Percentiles rank a stretch among this genome's conserved stretches.
phyloP scores from a whole-genome alignment of 768 basidiomycete genomes.

The Amanita rubescens region DNA sequence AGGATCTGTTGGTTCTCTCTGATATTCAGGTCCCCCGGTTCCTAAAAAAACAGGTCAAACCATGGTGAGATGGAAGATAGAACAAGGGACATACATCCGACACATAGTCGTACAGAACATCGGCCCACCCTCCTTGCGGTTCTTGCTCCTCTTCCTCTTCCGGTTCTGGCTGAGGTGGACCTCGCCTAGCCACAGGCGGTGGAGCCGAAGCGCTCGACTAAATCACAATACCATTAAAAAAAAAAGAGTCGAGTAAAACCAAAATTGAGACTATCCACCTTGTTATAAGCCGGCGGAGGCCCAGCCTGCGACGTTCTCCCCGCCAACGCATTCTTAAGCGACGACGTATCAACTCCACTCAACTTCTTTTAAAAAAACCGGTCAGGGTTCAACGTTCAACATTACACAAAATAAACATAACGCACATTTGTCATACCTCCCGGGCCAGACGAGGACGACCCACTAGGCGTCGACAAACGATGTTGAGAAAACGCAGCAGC shows the following conservation, averaged over 20 bases:
- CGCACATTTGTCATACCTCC: neutral
- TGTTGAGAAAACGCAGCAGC: slow-evolving; percentile 10
- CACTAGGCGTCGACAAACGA: slow-evolving; percentile 14
- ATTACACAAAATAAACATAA: no score
- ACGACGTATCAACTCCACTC: slow-evolving; percentile 52
- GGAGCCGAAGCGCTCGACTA: slow-evolving; percentile 10
- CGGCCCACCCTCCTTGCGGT: slow-evolving; percentile 62
- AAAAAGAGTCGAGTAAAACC: neutral
- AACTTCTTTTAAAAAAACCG: slow-evolving; percentile 36
- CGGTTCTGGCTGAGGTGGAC: slow-evolving; percentile 22
- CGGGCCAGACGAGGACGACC: neutral
- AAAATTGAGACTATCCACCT: neutral
- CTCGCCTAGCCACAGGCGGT: slow-evolving; percentile 13
- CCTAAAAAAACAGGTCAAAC: slow-evolving; percentile 31
- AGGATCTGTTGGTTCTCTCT: slow-evolving; percentile 50
- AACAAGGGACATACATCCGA: slow-evolving; percentile 38
- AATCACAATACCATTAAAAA: slow-evolving; percentile 8
- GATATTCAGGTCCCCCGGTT: slow-evolving; percentile 59
- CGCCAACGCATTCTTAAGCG: slow-evolving; percentile 37
- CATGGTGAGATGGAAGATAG: neutral
- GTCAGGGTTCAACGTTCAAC: no score
- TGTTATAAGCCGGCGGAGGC: neutral
- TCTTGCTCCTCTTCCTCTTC: slow-evolving; percentile 30
- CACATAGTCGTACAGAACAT: slow-evolving; percentile 69
- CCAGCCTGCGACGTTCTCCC: neutral